These are phyloP conservation scores for Wickerhamiella dianesei DNA, from an alignment of 805 yeast species.

Conservation along the genomic window DNA sequence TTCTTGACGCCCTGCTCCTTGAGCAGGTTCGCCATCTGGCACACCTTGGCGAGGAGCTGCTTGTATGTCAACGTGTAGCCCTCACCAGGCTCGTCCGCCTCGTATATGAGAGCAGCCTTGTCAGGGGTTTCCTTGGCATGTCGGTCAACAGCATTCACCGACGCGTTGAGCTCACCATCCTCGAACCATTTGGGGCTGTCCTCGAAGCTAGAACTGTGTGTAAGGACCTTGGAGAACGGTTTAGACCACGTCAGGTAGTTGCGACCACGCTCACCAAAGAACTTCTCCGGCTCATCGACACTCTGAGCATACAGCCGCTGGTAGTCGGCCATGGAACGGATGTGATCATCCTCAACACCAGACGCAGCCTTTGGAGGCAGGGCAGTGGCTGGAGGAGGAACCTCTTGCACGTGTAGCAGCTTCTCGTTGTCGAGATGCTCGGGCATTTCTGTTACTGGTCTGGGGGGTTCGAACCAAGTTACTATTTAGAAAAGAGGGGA, in stretches of 20 bases:
- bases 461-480: no score
- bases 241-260: slow-evolving; percentile 67
- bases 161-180: slow-evolving; percentile 85
- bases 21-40: slow-evolving; percentile 74
- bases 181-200: slow-evolving; percentile 69
- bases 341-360: slow-evolving; percentile 23
- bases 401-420: slow-evolving; percentile 19
- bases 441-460: not conserved
- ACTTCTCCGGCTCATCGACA: slow-evolving; percentile 61
- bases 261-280: slow-evolving; percentile 67
- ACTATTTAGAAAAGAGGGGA: no score
- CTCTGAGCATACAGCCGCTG: slow-evolving; percentile 56
- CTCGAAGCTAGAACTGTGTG: slow-evolving; percentile 18
- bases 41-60: slow-evolving; percentile 72
- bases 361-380: slow-evolving; percentile 14
- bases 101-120: slow-evolving; percentile 58
- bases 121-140: slow-evolving; percentile 82
- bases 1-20: slow-evolving; percentile 73
- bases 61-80: slow-evolving; percentile 68
- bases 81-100: slow-evolving; percentile 79
- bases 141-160: slow-evolving; percentile 88
- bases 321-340: slow-evolving; percentile 55
- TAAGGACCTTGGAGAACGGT: slow-evolving; percentile 47
- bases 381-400: slow-evolving; percentile 18
- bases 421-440: slow-evolving; percentile 21